A percentile compares a stretch with the other conserved stretches of the same genome.
These are phyloP conservation scores for Senecio squalidus DNA, from an alignment of 140 eudicot genomes.

Conservation along the genomic window DNA sequence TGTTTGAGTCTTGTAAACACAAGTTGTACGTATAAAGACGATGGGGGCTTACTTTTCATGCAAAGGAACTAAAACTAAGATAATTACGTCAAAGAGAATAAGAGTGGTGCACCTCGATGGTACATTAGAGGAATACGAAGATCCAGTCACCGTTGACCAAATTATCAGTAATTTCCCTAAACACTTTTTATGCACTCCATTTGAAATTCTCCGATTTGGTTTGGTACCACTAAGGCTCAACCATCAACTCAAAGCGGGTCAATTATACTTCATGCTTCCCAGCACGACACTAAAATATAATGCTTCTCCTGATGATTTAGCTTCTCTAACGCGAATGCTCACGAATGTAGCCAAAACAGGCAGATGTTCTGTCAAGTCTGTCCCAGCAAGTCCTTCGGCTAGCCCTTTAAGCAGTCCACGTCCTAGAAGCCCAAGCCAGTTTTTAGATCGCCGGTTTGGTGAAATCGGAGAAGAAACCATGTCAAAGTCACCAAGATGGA, in stretches of 20 bases:
- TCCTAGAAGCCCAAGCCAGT: not conserved
- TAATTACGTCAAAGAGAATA: not conserved
- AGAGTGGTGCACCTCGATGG: slow-evolving; percentile 60
- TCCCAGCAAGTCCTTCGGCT: not conserved
- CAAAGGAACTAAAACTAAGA: not conserved
- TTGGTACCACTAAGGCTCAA: slow-evolving; percentile 35
- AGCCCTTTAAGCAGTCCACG: not conserved
- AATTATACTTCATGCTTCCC: slow-evolving; percentile 55
- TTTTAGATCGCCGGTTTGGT: not conserved
- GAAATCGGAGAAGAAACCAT: not conserved
- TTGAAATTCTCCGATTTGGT: slow-evolving; percentile 31
- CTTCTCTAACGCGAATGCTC: slow-evolving; percentile 37
- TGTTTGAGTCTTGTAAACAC: not conserved
- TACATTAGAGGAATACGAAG: slow-evolving; percentile 33
- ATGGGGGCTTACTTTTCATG: slow-evolving; percentile 26
- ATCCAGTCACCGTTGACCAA: slow-evolving; percentile 42
- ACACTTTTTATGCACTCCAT: slow-evolving; percentile 50
- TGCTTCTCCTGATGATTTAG: slow-evolving; percentile 38
- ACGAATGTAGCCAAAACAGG: slow-evolving; percentile 26
- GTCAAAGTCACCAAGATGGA: slow-evolving; percentile 29
- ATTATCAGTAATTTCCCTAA: slow-evolving; percentile 34
- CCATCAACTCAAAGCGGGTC: slow-evolving; percentile 34
- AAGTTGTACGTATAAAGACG: too few species aligned
- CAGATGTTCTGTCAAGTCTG: not conserved
- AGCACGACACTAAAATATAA: slow-evolving; percentile 30